phyloP scores from a whole-genome alignment of 1,139 yeast species.

The Kodamaea fungicola region DNA sequence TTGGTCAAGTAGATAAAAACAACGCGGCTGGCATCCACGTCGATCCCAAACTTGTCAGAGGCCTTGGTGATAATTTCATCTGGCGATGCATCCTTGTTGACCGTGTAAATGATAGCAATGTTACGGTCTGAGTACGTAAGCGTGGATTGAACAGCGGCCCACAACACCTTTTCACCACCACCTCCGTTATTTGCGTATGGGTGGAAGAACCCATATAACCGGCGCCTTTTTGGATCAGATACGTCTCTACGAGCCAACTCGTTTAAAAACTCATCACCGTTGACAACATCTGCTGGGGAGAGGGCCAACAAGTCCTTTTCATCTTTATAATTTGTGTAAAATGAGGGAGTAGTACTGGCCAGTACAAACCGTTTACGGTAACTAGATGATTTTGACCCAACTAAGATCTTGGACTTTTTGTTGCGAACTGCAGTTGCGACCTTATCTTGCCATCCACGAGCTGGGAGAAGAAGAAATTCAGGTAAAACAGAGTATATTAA shows the following conservation, averaged over 20 bases:
- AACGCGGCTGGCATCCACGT: conserved; percentile 50
- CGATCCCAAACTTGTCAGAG: conserved; percentile 59
- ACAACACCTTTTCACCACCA: conserved; percentile 94
- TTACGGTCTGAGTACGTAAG: conserved; percentile 47
- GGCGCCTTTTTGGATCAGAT: conserved; percentile 36
- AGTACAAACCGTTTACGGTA: conserved; percentile 53
- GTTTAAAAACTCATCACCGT: conserved; percentile 21
- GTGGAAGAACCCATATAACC: conserved; percentile 83
- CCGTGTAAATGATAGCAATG: conserved; percentile 76
- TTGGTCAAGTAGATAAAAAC: conserved; percentile 69
- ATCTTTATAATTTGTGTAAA: conserved; percentile 40
- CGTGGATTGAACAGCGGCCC: conserved; percentile 88
- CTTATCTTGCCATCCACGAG: conserved; percentile 41
- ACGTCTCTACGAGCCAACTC: conserved; percentile 34
- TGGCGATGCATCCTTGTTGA: conserved; percentile 52
- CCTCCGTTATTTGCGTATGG: conserved; percentile 97
- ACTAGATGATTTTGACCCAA: conserved; percentile 33
- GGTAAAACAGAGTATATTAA: conserved; percentile 26
- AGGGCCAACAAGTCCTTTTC: conserved; percentile 26
- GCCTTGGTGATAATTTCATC: conserved; percentile 59
- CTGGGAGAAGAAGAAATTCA: conserved; percentile 42
- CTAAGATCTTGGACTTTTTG: background rate
- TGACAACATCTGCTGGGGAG: conserved; percentile 29
- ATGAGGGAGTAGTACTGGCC: conserved; percentile 47
- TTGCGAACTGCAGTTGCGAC: conserved; percentile 16